These are phyloP conservation scores for Evernia prunastri DNA, from an alignment of 495 filamentous ascomycete species.

Conservation along the genomic window DNA sequence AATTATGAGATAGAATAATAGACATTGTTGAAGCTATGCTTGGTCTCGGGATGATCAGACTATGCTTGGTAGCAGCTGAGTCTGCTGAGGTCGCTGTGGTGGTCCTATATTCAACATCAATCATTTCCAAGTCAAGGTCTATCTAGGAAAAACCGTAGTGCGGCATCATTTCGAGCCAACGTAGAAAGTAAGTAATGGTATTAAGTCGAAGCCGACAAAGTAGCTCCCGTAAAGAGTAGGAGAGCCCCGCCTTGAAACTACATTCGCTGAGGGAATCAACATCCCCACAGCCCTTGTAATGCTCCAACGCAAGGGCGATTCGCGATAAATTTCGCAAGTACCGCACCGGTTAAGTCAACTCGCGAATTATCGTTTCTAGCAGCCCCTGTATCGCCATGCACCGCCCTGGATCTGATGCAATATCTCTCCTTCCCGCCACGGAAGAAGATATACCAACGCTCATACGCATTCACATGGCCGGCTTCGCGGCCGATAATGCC, in stretches of 20 bases:
- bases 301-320: neutral
- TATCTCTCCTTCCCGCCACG: neutral
- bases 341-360: neutral
- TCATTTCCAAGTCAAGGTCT: neutral
- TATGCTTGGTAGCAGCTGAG: neutral
- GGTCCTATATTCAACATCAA: neutral
- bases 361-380: neutral
- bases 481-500: neutral
- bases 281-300: neutral
- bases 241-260: neutral
- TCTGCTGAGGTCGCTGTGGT: neutral
- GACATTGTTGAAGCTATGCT: neutral
- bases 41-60: neutral
- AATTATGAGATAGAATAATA: neutral
- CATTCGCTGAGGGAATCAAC: neutral
- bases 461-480: slow-evolving; percentile 10
- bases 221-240: neutral
- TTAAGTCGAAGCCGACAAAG: neutral
- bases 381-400: neutral
- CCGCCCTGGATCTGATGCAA: neutral
- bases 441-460: slow-evolving; percentile 8
- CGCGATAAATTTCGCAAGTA: neutral
- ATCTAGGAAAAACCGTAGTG: neutral
- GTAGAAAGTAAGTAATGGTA: neutral
- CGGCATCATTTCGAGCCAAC: neutral